Evolutionary conservation across 352 stramenopile genomes (phyloP).

Genomic region (Blastocystis sp.): DNA sequence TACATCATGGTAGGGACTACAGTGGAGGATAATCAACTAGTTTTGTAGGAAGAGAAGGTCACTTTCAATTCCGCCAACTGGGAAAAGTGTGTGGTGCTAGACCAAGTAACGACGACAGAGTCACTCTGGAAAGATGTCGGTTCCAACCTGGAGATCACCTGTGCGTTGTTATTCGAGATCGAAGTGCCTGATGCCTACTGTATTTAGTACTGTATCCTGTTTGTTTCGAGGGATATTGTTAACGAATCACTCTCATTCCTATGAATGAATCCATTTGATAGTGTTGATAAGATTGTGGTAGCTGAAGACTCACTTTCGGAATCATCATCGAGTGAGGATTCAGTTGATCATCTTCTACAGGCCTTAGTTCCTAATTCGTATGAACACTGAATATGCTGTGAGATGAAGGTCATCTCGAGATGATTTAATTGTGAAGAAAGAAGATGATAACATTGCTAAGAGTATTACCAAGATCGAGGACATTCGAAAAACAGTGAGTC

Average conservation of each 20-base stretch:
- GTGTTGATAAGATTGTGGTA: neutral
- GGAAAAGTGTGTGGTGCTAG: constrained; percentile 22
- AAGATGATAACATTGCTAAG: neutral
- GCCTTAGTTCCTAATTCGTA: constrained; percentile 1
- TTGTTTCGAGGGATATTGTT: constrained; percentile 43
- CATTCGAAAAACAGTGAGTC: constrained; percentile 16
- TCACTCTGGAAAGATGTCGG: constrained; percentile 22
- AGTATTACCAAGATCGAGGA: constrained; percentile 26
- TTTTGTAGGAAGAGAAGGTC: constrained; percentile 4
- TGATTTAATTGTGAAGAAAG: neutral
- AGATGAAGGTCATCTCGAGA: neutral
- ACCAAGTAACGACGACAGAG: neutral
- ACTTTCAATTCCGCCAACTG: constrained; percentile 46
- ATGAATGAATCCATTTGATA: constrained; percentile 42
- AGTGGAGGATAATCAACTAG: neutral
- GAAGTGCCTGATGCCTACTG: neutral
- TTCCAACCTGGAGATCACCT: constrained; percentile 60
- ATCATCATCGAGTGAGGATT: neutral
- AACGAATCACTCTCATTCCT: neutral
- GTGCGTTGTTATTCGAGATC: constrained; percentile 64
- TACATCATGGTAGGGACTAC: constrained; percentile 10
- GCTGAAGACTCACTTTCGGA: neutral
- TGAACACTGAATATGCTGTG: neutral
- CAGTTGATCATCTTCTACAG: constrained; percentile 22
- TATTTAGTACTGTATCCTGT: constrained; percentile 64